These are phyloP conservation scores for Phyllachora maydis DNA, from an alignment of 2,329 filamentous ascomycete species.

Conservation along the genomic window DNA sequence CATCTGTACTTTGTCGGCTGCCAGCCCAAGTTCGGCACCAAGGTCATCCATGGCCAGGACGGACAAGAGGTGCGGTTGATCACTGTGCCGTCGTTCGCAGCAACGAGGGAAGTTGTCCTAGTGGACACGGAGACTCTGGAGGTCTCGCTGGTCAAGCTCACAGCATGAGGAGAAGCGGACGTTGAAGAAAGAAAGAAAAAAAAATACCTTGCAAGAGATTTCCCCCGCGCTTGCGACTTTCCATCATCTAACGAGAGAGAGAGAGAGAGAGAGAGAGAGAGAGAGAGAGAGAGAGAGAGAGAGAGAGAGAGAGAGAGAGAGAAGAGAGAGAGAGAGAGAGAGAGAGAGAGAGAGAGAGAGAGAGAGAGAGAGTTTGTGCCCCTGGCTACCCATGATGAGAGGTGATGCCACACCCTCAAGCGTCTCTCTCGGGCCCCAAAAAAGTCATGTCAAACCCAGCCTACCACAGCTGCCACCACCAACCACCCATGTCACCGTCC, in stretches of 20 bases:
- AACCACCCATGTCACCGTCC: no score
- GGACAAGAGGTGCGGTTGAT: conserved; percentile 59
- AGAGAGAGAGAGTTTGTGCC: no score
- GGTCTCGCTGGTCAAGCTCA: conserved; percentile 46
- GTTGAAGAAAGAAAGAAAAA: background rate
- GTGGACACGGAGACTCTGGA: conserved; percentile 75
- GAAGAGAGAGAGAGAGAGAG: no score
- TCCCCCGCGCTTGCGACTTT: no score
- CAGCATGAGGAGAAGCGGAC: conserved; percentile 1
- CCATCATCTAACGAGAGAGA: no score
- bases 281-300: background rate
- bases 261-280: background rate
- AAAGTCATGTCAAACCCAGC: no score
- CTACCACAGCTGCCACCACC: no score
- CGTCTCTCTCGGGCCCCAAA: no score
- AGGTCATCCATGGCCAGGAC: conserved; percentile 41
- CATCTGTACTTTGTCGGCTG: conserved; percentile 84
- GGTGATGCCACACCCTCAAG: no score
- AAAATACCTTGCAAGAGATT: no score
- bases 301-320: background rate
- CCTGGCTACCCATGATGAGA: no score
- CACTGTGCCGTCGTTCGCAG: conserved; percentile 63
- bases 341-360: no score
- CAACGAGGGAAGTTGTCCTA: conserved; percentile 61
- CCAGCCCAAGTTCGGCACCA: conserved; percentile 59